Evolutionary conservation across 2,329 filamentous ascomycete genomes (phyloP).

Genomic region (Chrysoporthe austroafricana): DNA sequence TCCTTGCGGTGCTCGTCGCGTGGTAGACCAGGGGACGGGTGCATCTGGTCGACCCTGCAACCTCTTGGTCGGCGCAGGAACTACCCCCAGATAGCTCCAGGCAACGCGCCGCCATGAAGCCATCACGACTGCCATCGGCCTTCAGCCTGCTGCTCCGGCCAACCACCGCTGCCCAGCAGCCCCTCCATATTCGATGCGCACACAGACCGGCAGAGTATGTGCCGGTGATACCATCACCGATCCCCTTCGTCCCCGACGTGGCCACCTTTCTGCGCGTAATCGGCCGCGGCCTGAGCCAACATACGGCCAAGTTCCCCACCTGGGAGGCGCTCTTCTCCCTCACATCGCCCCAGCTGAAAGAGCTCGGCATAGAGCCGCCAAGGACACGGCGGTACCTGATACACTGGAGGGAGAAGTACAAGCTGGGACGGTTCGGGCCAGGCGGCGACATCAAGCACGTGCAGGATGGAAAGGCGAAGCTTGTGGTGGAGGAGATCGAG

Average conservation of each 20-base stretch:
- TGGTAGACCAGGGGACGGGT: not conserved
- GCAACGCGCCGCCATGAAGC: conserved; percentile 25
- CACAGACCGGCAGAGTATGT: conserved; percentile 44
- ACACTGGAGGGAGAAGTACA: conserved; percentile 84
- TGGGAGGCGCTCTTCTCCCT: conserved; percentile 91
- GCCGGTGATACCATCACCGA: conserved; percentile 64
- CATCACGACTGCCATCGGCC: conserved; percentile 35
- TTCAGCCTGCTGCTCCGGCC: conserved; percentile 36
- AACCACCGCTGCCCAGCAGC: conserved; percentile 36
- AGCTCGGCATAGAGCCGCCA: conserved; percentile 85
- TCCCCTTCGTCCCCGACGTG: conserved; percentile 84
- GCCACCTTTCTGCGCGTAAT: conserved; percentile 87
- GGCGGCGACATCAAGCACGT: conserved; percentile 83
- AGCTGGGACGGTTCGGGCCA: conserved; percentile 74
- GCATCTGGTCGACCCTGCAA: not conserved
- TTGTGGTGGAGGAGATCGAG: conserved; percentile 50
- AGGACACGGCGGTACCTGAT: conserved; percentile 83
- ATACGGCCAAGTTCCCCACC: conserved; percentile 83
- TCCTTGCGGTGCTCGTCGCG: not conserved
- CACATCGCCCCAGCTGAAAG: conserved; percentile 74
- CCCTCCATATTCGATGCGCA: conserved; percentile 47
- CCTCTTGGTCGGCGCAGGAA: not conserved
- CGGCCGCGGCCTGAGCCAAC: conserved; percentile 81
- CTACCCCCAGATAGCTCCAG: conserved; percentile 5
- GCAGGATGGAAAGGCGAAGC: conserved; percentile 54